Evolutionary conservation across 2,329 filamentous ascomycete genomes (phyloP), one percentile per base, ranked within the genome.

Genomic region (Fusarium buharicum): DNA sequence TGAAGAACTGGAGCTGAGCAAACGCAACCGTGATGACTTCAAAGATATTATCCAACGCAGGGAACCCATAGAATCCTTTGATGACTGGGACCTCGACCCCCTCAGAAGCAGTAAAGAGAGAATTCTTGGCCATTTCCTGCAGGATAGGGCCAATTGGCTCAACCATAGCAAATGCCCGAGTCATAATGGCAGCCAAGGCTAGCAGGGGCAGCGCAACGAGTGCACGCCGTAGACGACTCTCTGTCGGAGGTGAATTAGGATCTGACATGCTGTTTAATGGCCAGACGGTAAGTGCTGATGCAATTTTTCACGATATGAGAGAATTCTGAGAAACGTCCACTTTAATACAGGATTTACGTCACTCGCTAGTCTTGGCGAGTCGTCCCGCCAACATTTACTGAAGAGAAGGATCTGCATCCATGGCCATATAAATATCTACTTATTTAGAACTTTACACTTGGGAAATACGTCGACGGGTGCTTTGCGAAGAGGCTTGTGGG

Each of bases 1-100:
- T 47, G n/a, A 58, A 62, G 36, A 72, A 68, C 13, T 71, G 62
- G 24, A 74, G 4, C 22, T 70, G 64, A 0, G 61, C 55, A 43
- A 74, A 74, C 0, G 59, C 63, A 11, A 63, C 48, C 0, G 65
- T 61, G 0, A 71, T 62, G 2, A 52, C 51, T 2, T 58, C 39
- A 4, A 74, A 59, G 0, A 67, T 8, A 1, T 63, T 24, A 40
- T 74, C 72, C 5, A 74, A 5, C 0, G 55, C 4, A 1, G 57
- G 22, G 0, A 74, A 33, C 1, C 64, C 55, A 3, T 72, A 74
- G 13, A 72, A 71, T 0, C 37, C n/a, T 2, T 41, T 55, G 1
- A 62, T 24, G 0, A 74, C 4, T 0, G 56, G 58, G 1, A 68
- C 60, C 2, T 27, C 18, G 2, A 65, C 22, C 3, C 17, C 34